Evolutionary conservation across 371 early-diverging fungal species (phyloP).

Genomic region (Saksenaea oblongispora): DNA sequence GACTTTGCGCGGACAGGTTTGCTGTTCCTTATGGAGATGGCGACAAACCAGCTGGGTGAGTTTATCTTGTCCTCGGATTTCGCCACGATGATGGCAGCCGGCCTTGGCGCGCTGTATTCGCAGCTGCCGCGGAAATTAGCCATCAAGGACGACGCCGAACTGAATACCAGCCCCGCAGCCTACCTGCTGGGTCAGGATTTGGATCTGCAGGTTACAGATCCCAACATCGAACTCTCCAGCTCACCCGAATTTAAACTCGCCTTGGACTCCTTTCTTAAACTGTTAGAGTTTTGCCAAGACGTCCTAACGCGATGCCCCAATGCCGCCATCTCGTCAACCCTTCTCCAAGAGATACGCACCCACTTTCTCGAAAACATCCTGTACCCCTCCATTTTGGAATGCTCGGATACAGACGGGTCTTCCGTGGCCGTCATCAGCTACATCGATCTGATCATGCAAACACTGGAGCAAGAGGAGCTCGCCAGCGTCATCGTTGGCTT

Average conservation of each 20-base stretch:
- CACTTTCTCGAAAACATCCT: constrained; percentile 81
- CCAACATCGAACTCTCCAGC: constrained; percentile 39
- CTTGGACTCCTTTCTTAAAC: constrained; percentile 70
- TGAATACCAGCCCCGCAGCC: constrained; percentile 28
- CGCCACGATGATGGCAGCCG: constrained; percentile 72
- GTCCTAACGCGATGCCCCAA: constrained; percentile 75
- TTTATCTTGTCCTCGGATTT: constrained; percentile 79
- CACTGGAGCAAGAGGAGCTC: constrained; percentile 67
- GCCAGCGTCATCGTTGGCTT: constrained; percentile 69
- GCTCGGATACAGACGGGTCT: constrained; percentile 86
- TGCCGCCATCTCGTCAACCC: constrained; percentile 52
- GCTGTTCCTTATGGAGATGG: constrained; percentile 78
- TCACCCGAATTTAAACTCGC: constrained; percentile 66
- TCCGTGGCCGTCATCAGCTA: constrained; percentile 84
- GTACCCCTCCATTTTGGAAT: constrained; percentile 76
- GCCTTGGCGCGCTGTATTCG: constrained; percentile 83
- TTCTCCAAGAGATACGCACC: constrained; percentile 62
- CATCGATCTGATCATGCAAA: constrained; percentile 72
- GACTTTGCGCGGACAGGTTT: constrained; percentile 87
- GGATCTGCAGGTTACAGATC: constrained; percentile 16
- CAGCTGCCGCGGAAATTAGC: constrained; percentile 79
- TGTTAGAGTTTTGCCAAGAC: constrained; percentile 80
- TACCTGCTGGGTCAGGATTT: constrained; percentile 40
- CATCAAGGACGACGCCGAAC: constrained; percentile 35
- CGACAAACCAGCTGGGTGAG: constrained; percentile 64